Conservation (phyloP, 139 green algal genomes). For the Closterium sp. region DNA sequence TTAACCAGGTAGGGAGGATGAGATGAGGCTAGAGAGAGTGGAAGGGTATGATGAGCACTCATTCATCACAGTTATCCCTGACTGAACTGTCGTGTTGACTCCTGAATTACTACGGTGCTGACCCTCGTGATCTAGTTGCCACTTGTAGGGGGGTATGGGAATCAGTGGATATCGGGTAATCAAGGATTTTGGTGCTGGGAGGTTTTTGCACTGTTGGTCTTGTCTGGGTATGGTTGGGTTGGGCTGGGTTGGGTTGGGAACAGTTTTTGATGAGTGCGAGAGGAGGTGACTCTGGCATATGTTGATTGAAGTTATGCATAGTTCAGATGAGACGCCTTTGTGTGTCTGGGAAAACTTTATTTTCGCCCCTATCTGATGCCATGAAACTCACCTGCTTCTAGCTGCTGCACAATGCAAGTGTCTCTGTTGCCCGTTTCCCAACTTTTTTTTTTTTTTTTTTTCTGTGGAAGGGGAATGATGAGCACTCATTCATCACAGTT, state of each 20-base stretch:
- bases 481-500: not conserved
- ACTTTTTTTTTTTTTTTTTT: not conserved
- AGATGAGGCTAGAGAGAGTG: no score
- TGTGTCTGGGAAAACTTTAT: not conserved
- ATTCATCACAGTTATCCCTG: no score
- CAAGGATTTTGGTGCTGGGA: no score
- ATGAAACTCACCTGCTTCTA: not conserved
- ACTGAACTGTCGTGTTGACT: no score
- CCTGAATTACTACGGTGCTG: no score
- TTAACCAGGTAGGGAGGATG: no score
- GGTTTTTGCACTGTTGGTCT: no score
- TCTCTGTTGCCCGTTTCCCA: not conserved
- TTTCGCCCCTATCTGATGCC: not conserved
- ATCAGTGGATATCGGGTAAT: no score
- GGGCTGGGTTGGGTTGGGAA: not conserved
- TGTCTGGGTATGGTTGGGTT: no score
- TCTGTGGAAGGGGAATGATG: not conserved
- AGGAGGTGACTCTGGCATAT: not conserved
- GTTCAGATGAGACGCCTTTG: not conserved
- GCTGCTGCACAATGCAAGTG: not conserved
- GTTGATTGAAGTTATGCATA: not conserved
- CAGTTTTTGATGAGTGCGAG: not conserved
- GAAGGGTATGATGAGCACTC: no score
- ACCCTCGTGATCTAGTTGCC: not conserved
- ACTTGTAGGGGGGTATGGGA: no score